Conservation (phyloP, 2,329 filamentous ascomycete genomes). For the Calonectria pseudoreteaudii region DNA sequence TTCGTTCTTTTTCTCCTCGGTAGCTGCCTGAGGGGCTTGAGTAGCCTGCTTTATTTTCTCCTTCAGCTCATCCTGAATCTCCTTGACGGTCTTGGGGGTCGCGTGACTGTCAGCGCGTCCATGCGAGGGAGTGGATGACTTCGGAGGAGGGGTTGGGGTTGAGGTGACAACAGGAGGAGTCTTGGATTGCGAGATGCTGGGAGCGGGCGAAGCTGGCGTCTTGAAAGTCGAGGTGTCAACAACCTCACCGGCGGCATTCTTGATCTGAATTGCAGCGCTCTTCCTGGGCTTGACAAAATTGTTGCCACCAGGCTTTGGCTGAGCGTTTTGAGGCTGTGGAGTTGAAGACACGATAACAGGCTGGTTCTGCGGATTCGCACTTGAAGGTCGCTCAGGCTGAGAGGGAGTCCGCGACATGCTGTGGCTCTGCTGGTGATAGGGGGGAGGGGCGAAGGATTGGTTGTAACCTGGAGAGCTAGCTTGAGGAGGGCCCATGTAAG, state of each 20-base stretch:
- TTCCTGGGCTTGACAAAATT: conserved; percentile 69
- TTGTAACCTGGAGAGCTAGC: conserved; percentile 64
- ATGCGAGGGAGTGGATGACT: conserved; percentile 76
- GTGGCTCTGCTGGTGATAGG: conserved; percentile 66
- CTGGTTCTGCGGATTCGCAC: conserved; percentile 71
- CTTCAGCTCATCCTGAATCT: conserved; percentile 86
- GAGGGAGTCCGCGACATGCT: conserved; percentile 88
- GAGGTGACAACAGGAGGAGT: conserved; percentile 79
- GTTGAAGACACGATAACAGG: conserved; percentile 72
- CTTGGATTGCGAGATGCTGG: conserved; percentile 68
- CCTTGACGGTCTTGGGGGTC: conserved; percentile 78
- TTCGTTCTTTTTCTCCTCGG: conserved; percentile 45
- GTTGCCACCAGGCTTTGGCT: conserved; percentile 59
- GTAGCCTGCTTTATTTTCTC: conserved; percentile 78
- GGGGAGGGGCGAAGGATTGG: conserved; percentile 57
- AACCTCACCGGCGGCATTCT: conserved; percentile 82
- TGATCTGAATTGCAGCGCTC: conserved; percentile 85
- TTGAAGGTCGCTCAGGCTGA: conserved; percentile 76
- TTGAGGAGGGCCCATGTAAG: conserved; percentile 61
- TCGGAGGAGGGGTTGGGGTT: conserved; percentile 83
- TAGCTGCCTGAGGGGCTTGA: conserved; percentile 48
- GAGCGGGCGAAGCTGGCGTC: conserved; percentile 67
- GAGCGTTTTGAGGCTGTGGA: conserved; percentile 72
- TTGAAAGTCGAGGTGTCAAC: conserved; percentile 75
- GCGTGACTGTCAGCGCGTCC: conserved; percentile 76